Conservation (phyloP, 208 protist species). For the Trypanosomatidae sp. region DNA sequence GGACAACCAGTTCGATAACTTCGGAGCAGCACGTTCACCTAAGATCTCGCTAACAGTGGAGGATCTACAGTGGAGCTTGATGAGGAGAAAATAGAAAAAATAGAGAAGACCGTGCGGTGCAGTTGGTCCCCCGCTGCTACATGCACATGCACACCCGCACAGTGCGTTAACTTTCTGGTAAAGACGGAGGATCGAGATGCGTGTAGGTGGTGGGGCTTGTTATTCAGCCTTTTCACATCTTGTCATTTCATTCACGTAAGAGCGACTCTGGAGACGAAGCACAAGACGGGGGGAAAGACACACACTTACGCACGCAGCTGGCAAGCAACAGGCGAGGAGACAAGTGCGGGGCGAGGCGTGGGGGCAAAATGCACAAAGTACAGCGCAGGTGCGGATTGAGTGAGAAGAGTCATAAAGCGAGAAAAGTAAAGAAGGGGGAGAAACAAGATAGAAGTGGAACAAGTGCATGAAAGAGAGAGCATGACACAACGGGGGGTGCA, state of each 20-base stretch:
- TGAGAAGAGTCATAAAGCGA: background rate
- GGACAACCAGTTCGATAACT: background rate
- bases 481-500: background rate
- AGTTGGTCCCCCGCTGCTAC: background rate
- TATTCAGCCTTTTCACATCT: background rate
- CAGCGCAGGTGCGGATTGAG: background rate
- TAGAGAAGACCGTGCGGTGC: background rate
- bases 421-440: background rate
- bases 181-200: background rate
- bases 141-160: slow-evolving; percentile 6
- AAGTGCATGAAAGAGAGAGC: background rate
- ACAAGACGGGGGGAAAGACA: background rate
- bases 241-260: background rate
- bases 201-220: background rate
- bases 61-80: background rate
- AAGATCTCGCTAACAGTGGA: background rate
- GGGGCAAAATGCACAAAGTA: background rate
- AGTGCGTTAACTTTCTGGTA: background rate
- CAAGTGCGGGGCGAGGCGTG: background rate
- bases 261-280: background rate
- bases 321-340: background rate
- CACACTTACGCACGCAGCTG: background rate
- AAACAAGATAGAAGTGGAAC: slow-evolving; percentile 6
- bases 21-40: background rate
- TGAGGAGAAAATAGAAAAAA: background rate